phyloP scores from a whole-genome alignment of 164 flowering plant species.

The Malania oleifera region DNA sequence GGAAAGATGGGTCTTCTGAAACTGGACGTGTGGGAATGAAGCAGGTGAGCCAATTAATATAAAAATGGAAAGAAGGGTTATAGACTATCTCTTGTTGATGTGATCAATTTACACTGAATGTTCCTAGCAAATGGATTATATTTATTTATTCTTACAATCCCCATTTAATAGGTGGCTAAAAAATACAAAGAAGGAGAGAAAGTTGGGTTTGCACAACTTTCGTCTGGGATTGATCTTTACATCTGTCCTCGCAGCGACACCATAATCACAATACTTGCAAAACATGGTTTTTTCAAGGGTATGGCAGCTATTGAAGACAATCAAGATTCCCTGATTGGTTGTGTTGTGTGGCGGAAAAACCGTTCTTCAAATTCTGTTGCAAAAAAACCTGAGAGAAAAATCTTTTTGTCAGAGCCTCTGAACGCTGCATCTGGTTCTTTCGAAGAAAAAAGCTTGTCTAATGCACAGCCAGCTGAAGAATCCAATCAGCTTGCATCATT shows the following conservation, averaged over 20 bases:
- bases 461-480: slow-evolving; percentile 9
- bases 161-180: slow-evolving; percentile 38
- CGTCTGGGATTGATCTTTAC: slow-evolving; percentile 43
- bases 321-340: slow-evolving; percentile 43
- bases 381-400: slow-evolving; percentile 22
- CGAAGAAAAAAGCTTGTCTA: slow-evolving; percentile 6
- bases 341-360: slow-evolving; percentile 58
- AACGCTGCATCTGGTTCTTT: slow-evolving; percentile 16
- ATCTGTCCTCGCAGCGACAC: slow-evolving; percentile 52
- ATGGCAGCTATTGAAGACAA: slow-evolving; percentile 43
- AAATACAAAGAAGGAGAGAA: slow-evolving; percentile 33
- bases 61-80: neutral
- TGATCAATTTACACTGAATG: neutral
- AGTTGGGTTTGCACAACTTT: slow-evolving; percentile 47
- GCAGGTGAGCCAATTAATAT: slow-evolving; percentile 28
- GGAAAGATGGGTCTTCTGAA: slow-evolving; percentile 49
- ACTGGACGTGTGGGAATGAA: slow-evolving; percentile 46
- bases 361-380: slow-evolving; percentile 18
- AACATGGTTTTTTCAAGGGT: slow-evolving; percentile 62
- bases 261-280: slow-evolving; percentile 52
- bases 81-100: neutral
- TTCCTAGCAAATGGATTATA: neutral
- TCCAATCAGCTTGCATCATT: slow-evolving; percentile 10
- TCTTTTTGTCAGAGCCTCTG: slow-evolving; percentile 14
- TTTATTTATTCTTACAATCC: slow-evolving; percentile 1